Evolutionary conservation across 2,329 filamentous ascomycete species (phyloP).

Genomic region (Mollisiaceae sp.): DNA sequence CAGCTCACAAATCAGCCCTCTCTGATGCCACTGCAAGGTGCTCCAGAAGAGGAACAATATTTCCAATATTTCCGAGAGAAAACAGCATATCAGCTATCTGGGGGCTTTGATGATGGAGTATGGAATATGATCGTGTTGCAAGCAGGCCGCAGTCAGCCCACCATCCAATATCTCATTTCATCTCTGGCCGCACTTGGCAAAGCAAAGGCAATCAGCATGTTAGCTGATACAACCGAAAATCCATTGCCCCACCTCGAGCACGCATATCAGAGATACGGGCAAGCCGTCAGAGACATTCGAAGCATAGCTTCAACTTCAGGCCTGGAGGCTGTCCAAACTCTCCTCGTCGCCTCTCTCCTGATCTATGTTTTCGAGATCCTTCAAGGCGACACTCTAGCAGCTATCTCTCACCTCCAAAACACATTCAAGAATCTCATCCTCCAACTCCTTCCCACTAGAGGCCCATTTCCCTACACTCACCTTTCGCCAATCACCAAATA

Average conservation of each 20-base stretch:
- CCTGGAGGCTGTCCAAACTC: background rate
- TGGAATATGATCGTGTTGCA: conserved; percentile 19
- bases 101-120: conserved; percentile 9
- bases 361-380: conserved; percentile 10
- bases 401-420: background rate
- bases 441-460: background rate
- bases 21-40: background rate
- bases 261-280: background rate
- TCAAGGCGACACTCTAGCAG: background rate
- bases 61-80: conserved; percentile 20
- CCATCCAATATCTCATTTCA: conserved; percentile 10
- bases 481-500: background rate
- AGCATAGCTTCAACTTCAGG: background rate
- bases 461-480: background rate
- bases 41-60: conserved; percentile 17
- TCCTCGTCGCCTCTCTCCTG: conserved; percentile 1
- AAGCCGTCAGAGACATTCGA: background rate
- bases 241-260: background rate
- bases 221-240: background rate
- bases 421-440: conserved; percentile 1
- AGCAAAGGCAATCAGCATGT: background rate
- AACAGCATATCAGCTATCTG: conserved; percentile 1
- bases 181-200: conserved; percentile 6
- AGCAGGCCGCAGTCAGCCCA: conserved; percentile 9
- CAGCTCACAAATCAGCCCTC: background rate